Evolutionary conservation across 371 early-diverging fungal species (phyloP), one percentile per base, ranked within the genome.

Genomic region (Smittium culicis): DNA sequence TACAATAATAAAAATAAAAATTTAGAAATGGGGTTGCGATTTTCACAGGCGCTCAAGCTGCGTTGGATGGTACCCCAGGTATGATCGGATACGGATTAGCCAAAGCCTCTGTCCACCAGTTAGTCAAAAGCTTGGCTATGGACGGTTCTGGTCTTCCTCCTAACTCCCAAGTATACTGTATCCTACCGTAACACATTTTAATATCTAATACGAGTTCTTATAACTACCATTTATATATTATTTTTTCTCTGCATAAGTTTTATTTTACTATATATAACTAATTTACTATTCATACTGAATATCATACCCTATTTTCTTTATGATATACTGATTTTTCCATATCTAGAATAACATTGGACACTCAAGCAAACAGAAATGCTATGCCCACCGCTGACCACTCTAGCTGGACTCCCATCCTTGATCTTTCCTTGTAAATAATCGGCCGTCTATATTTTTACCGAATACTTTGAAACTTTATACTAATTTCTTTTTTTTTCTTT

Each of bases 11-110:
- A 17, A 54, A 54, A 17, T 54, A 54, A 25, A 17, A 54, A 54
- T 63, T 91, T 85, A 83, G 87, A n/a, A 81, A 77, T 32, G 97
- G 97, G 3, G 72, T 94, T 55, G 74, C 94, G 68, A 79, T 84
- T 3, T 79, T 96, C 70, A 88, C 92, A 17, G 94, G 96, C 27
- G 91, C 94, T 1, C 79, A 80, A 29, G 88, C 91, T 29, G 90
- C 91, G 16, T 73, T 80, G 34, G 81, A 82, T 28, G 84, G 85
- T 17, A 94, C 94, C 0, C 92, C 91, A 11, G 86, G 85, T 54
- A 91, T 88, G 92, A 83, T 93, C 70, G 93, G 88, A n/a, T 96
- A 97, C 74, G 98, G 98, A 54, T 73, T 93, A 71, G 91, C 94
- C 67, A 97, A 97, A 77, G 91, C 94, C 3, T 87, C 91, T 8